Evolutionary conservation across 2,329 filamentous ascomycete species (phyloP).

Genomic region (Mariannaea elegans): DNA sequence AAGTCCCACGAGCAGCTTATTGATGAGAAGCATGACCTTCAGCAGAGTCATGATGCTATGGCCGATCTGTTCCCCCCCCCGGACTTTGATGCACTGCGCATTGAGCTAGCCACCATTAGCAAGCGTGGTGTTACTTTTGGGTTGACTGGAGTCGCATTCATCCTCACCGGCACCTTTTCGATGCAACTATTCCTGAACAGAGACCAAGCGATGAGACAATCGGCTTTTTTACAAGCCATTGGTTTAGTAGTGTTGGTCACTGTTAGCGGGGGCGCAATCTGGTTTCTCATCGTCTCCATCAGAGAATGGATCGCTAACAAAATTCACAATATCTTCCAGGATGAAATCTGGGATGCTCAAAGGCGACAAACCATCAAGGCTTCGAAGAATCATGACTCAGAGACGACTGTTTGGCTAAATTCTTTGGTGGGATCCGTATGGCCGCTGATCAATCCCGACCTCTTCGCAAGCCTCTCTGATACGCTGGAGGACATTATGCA

Average conservation of each 20-base stretch:
- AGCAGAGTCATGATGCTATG: constrained; percentile 53
- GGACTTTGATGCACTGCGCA: constrained; percentile 53
- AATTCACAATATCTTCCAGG: constrained; percentile 70
- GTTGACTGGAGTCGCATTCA: constrained; percentile 46
- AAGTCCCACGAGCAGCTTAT: constrained; percentile 52
- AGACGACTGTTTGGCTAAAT: constrained; percentile 79
- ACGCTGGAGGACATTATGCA: constrained; percentile 84
- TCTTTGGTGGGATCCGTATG: constrained; percentile 73
- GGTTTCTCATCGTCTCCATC: constrained; percentile 55
- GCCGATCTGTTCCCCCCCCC: constrained; percentile 58
- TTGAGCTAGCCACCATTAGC: constrained; percentile 44
- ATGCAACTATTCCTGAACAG: constrained; percentile 32
- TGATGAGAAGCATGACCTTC: constrained; percentile 46
- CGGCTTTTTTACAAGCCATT: constrained; percentile 32
- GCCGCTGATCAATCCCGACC: constrained; percentile 79
- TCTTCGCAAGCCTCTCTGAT: constrained; percentile 74
- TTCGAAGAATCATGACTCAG: constrained; percentile 56
- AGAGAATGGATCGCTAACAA: constrained; percentile 69
- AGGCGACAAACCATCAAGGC: constrained; percentile 58
- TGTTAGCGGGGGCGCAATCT: constrained; percentile 39
- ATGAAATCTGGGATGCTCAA: constrained; percentile 75
- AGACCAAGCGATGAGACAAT: constrained; percentile 7
- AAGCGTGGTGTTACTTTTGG: constrained; percentile 48
- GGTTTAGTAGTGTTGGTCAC: constrained; percentile 41
- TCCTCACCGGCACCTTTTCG: constrained; percentile 40